Percentiles rank a stretch among this genome's conserved stretches.
Evolutionary conservation across 345 rosid genomes (phyloP).

Genomic region (Ceriops zippeliana): DNA sequence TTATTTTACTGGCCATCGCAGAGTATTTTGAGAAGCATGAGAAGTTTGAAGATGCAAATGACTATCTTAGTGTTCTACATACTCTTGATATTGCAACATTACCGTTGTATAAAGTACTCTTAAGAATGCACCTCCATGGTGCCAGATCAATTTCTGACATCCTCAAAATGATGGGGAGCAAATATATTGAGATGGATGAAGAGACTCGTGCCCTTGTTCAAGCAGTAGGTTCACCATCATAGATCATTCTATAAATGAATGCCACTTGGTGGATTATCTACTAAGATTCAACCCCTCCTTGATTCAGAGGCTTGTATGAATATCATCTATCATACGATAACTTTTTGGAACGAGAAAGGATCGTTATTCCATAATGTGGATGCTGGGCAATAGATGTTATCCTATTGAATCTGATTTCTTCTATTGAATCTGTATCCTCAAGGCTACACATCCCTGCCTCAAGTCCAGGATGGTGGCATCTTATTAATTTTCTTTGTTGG

Average conservation of each 20-base stretch:
- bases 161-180: conserved; percentile 54
- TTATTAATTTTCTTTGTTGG: no score
- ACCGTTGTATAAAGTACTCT: conserved; percentile 42
- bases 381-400: not conserved
- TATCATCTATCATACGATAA: no score
- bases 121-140: conserved; percentile 41
- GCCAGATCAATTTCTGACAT: conserved; percentile 37
- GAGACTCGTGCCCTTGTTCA: conserved; percentile 35
- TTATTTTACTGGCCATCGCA: conserved; percentile 37
- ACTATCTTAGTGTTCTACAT: conserved; percentile 39
- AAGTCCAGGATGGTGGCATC: no score
- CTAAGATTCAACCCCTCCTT: no score
- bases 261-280: no score
- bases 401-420: no score
- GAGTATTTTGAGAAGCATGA: conserved; percentile 48
- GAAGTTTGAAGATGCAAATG: conserved; percentile 43
- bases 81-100: conserved; percentile 45
- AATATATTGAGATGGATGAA: conserved; percentile 35
- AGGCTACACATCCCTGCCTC: no score
- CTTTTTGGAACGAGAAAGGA: not conserved
- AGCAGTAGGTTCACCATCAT: not conserved
- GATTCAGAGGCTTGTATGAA: no score
- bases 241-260: no score
- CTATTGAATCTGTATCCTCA: no score
- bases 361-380: not conserved